These are phyloP conservation scores for Geosmithia morbida DNA, from an alignment of 2,329 filamentous ascomycete genomes.

Conservation along the genomic window DNA sequence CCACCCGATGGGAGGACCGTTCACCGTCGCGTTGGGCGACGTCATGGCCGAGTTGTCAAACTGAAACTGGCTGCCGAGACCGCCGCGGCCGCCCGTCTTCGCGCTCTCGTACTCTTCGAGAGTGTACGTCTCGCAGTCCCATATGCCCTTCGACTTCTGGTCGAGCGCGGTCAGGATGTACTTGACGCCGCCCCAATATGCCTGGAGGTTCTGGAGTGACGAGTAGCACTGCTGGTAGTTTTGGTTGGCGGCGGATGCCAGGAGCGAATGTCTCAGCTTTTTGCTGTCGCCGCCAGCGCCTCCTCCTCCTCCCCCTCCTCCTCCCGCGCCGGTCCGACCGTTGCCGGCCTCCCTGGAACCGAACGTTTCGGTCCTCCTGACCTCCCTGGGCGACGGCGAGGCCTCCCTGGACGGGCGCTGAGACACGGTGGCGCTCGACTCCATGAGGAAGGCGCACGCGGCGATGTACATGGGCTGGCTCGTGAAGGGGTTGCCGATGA, in stretches of 20 bases:
- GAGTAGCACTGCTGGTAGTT: conserved; percentile 84
- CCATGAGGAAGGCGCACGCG: conserved; percentile 76
- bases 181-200: conserved; percentile 74
- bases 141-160: conserved; percentile 76
- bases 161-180: conserved; percentile 80
- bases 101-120: conserved; percentile 66
- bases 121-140: conserved; percentile 56
- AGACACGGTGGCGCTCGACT: conserved; percentile 57
- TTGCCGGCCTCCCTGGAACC: neutral
- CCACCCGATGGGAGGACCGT: conserved; percentile 53
- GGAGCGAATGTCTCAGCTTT: conserved; percentile 53
- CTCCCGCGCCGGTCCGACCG: neutral
- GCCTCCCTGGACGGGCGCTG: conserved; percentile 40
- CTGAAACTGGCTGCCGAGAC: conserved; percentile 23
- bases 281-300: conserved; percentile 8
- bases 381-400: conserved; percentile 24
- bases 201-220: conserved; percentile 64
- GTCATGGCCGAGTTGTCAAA: conserved; percentile 23
- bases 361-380: neutral
- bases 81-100: conserved; percentile 24
- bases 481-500: conserved; percentile 78
- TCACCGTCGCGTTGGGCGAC: conserved; percentile 27
- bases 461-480: conserved; percentile 87
- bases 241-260: conserved; percentile 70
- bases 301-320: neutral